Evolutionary conservation across 169 alveolate species (phyloP), one percentile per base, ranked within the genome.

Genomic region (Babesia gibsoni): DNA sequence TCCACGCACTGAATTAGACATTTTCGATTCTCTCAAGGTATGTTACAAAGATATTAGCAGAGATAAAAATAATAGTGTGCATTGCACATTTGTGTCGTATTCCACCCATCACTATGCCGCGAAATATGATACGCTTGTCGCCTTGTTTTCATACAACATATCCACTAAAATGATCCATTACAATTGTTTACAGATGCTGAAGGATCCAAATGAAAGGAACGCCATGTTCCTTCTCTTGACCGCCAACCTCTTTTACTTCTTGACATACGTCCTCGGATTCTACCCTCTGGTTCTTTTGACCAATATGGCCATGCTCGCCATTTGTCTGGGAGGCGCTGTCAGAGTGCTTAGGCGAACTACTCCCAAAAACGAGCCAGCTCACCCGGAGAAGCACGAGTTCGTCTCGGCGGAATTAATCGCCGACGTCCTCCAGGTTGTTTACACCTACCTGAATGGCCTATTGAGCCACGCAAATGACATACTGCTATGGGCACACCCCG

Each of bases 191-290:
- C 68, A 58, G 68, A 61, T 61, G 72, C 29, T 3, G 6, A 30
- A 45, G 22, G 27, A 50, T 23, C 50, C 35, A 3, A 30, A 48
- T 42, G 72, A 61, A 27, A 61, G 35, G 72, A 42, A 42, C 48
- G 72, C 72, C 2, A 20, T 67, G 48, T 35, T 48, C 30, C 58
- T 77, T 42, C 53, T 77, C 30, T 56, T 61, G 3, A 58, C 72
- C n/a, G 46, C 69, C 59, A 77, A 77, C 75, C 18, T 68, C 23
- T 42, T 66, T 3, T 68, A 67, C 67, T 67, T 77, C 41, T 53
- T 81, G 12, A 58, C 74, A 18, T 67, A 67, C 64, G 73, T 77
- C 16, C 16, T 77, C 23, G 52, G 72, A 22, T 3, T 67, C 18
- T 50, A 72, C 16, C 73, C 74, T 4, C 52, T 77, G 32, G 27